Conservation (phyloP, 1,284 basidiomycete species). For the Rugosomyces carneus region DNA sequence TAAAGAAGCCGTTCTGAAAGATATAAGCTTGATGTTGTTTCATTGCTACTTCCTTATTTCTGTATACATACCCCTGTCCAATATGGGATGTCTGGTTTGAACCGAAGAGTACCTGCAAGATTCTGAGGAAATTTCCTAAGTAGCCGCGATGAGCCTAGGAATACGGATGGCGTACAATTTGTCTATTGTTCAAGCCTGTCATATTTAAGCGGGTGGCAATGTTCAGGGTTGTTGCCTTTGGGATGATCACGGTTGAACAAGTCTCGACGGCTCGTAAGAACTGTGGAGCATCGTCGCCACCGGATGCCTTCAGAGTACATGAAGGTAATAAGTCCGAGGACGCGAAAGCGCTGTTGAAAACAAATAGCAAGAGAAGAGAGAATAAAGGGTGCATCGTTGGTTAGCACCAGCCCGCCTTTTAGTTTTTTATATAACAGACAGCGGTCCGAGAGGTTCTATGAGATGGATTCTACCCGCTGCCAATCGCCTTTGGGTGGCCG, state of each 20-base stretch:
- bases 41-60: neutral
- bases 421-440: neutral
- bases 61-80: conserved; percentile 39
- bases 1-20: conserved; percentile 44
- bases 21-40: neutral
- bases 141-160: neutral
- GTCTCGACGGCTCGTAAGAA: conserved; percentile 39
- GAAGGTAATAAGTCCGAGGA: conserved; percentile 7
- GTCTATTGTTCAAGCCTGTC: conserved; percentile 44
- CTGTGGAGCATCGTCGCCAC: conserved; percentile 47
- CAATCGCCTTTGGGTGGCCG: no score
- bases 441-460: conserved; percentile 12
- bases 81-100: conserved; percentile 45
- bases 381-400: conserved; percentile 9
- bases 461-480: neutral
- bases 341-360: conserved; percentile 5
- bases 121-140: conserved; percentile 25
- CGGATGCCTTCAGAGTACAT: conserved; percentile 38
- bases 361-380: neutral
- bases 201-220: conserved; percentile 48
- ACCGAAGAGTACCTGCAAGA: conserved; percentile 45
- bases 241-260: conserved; percentile 41
- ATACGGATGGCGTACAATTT: conserved; percentile 35
- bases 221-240: conserved; percentile 41
- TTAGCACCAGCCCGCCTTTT: neutral